Conservation (phyloP, 768 basidiomycete genomes). For the Rhodocollybia butyracea region DNA sequence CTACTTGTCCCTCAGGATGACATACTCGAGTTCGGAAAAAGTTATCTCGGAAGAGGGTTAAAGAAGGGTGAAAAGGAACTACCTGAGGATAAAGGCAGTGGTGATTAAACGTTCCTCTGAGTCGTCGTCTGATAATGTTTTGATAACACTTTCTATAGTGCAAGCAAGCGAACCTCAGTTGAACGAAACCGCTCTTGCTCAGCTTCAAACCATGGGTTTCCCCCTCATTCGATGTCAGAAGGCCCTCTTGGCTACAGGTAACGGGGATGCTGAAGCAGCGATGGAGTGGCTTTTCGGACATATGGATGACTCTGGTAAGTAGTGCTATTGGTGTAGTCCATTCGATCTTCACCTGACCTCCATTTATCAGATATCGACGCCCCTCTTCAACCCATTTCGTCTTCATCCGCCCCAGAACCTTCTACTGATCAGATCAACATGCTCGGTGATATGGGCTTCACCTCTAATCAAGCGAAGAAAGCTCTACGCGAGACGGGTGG, state of each 20-base stretch:
- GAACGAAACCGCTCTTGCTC: slow-evolving; percentile 68
- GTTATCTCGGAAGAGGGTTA: slow-evolving; percentile 67
- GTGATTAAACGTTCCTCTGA: too few species aligned
- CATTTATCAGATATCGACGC: slow-evolving; percentile 72
- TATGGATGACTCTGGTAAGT: slow-evolving; percentile 88
- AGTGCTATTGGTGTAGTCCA: neutral
- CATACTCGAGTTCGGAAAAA: slow-evolving; percentile 52
- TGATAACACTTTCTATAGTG: neutral
- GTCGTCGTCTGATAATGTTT: slow-evolving; percentile 4
- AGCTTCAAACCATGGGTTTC: slow-evolving; percentile 91
- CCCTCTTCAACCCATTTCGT: slow-evolving; percentile 48
- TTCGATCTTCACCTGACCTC: neutral
- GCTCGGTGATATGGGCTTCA: slow-evolving; percentile 93
- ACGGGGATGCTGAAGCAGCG: slow-evolving; percentile 62
- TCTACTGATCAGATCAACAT: slow-evolving; percentile 66
- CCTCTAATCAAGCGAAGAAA: slow-evolving; percentile 75
- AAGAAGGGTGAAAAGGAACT: slow-evolving; percentile 69
- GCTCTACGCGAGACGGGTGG: slow-evolving; percentile 80
- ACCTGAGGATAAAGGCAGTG: slow-evolving; percentile 55
- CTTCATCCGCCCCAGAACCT: slow-evolving; percentile 45
- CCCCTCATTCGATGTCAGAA: slow-evolving; percentile 82
- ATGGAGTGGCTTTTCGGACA: slow-evolving; percentile 97
- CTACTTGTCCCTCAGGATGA: slow-evolving; percentile 62
- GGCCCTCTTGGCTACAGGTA: slow-evolving; percentile 86
- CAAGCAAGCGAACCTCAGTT: slow-evolving; percentile 48